Conservation (phyloP, 257 asterid genomes). For the Solanum sitiens region DNA sequence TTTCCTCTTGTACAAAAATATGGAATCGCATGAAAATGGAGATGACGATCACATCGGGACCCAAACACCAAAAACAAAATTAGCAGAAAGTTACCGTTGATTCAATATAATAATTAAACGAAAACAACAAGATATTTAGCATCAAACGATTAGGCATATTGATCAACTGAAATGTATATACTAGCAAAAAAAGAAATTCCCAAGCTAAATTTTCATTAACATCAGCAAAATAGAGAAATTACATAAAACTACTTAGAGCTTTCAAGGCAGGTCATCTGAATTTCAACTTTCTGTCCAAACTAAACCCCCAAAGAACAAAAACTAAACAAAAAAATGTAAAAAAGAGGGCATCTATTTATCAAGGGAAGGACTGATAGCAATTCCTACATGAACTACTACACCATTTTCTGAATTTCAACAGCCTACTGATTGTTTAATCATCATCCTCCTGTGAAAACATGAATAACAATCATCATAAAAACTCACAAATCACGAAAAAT, state of each 20-base stretch:
- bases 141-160: not conserved
- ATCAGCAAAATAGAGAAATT: not conserved
- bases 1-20: not conserved
- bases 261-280: not conserved
- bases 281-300: not conserved
- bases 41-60: not conserved
- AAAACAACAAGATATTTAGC: not conserved
- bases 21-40: not conserved
- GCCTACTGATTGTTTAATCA: not conserved
- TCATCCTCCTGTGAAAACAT: not conserved
- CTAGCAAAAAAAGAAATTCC: not conserved
- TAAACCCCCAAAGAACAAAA: not conserved
- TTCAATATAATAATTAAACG: not conserved
- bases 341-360: constrained; percentile 1
- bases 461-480: not conserved
- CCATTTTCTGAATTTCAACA: not conserved
- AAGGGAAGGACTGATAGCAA: not conserved
- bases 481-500: not conserved
- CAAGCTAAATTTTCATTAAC: not conserved
- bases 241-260: not conserved
- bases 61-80: not conserved
- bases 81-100: not conserved
- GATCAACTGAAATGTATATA: not conserved
- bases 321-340: not conserved
- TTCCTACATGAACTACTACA: not conserved